phyloP scores from a whole-genome alignment of 2,329 filamentous ascomycete genomes.

The Fusarium robinianum region DNA sequence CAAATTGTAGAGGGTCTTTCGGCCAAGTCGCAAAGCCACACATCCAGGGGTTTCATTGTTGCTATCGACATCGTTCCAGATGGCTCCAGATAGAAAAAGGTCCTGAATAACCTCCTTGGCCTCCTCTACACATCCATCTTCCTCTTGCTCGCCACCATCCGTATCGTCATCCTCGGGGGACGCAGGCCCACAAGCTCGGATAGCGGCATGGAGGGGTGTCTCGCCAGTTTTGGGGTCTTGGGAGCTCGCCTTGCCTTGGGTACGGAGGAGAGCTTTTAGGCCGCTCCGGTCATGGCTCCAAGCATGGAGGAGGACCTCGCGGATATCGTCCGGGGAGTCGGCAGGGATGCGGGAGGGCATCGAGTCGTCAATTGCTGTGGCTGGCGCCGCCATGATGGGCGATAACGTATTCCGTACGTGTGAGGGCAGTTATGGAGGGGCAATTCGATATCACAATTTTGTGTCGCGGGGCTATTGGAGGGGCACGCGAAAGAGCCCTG shows the following conservation, averaged over 20 bases:
- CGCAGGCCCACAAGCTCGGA: slow-evolving; percentile 69
- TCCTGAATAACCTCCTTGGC: slow-evolving; percentile 72
- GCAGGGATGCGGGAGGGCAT: slow-evolving; percentile 58
- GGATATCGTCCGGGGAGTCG: slow-evolving; percentile 55
- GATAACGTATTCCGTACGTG: slow-evolving; percentile 1
- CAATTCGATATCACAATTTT: slow-evolving; percentile 13
- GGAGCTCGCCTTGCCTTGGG: slow-evolving; percentile 67
- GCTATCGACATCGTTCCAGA: slow-evolving; percentile 93
- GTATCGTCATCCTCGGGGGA: slow-evolving; percentile 30
- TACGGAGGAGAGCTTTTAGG: slow-evolving; percentile 71
- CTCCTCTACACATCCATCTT: slow-evolving; percentile 56
- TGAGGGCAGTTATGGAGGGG: slow-evolving; percentile 9
- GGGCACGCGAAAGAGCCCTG: slow-evolving; percentile 18
- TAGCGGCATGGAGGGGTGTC: slow-evolving; percentile 86
- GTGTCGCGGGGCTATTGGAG: slow-evolving; percentile 23
- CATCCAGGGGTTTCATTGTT: slow-evolving; percentile 92
- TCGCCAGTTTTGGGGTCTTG: slow-evolving; percentile 85
- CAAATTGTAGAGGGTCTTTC: slow-evolving; percentile 73
- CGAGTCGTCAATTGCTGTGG: slow-evolving; percentile 51
- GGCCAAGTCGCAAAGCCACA: slow-evolving; percentile 71
- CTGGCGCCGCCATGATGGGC: slow-evolving; percentile 36
- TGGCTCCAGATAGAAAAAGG: slow-evolving; percentile 84
- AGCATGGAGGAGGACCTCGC: slow-evolving; percentile 57
- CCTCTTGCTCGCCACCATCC: slow-evolving; percentile 45
- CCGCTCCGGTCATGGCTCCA: slow-evolving; percentile 66